Base-by-base conservation (phyloP, 2,329 filamentous ascomycete genomes). In the Pseudogymnoascus sp. region DNA sequence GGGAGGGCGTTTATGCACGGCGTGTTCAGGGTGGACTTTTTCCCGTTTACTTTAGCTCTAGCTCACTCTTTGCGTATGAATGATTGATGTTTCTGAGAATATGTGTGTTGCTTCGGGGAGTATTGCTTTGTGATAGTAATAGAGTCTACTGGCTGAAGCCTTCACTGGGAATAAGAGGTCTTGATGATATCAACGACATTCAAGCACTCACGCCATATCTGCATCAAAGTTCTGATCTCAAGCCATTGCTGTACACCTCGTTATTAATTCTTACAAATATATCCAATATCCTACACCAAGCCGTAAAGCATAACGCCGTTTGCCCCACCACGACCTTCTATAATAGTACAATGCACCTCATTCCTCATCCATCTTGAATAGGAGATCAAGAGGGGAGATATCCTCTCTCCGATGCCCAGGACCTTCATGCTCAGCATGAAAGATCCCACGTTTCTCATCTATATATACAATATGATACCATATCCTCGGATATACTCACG, bases 401-500 rank as follows among this genome's bases (percentile, higher is more conserved):
- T 18, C 35, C 31, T 50, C 16, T 44, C 47, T 56, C 47, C 47
- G 25, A 25, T 56, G n/a, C 4, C 25, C 47, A 56, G 47, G 25
- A 33, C n/a, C 47, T 5, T 4, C 47, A 56, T 56, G 47, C 47
- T 56, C 47, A 56, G 47, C 47, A 56, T 56, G 47, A 33, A 56
- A 56, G 14, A 7, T 6, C 47, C 47, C 47, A 56, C 47, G n/a
- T 56, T 56, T 56, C 47, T 56, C 25, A 23, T 56, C 25, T 56
- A 56, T 56, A 56, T 56, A 56, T 56, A 56, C 47, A 56, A 56
- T 53, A 53, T 56, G 47, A 56, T 56, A 56, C 47, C 33, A 56
- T 56, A 56, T 60, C 16, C 33, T 40, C 23, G 16, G 33, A 40
- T 60, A 37, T 40, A 38, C 37, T 60, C 37, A 72, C 53, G 68